Conservation (phyloP, 2,329 filamentous ascomycete species). For the Incumbomyces delicatus region DNA sequence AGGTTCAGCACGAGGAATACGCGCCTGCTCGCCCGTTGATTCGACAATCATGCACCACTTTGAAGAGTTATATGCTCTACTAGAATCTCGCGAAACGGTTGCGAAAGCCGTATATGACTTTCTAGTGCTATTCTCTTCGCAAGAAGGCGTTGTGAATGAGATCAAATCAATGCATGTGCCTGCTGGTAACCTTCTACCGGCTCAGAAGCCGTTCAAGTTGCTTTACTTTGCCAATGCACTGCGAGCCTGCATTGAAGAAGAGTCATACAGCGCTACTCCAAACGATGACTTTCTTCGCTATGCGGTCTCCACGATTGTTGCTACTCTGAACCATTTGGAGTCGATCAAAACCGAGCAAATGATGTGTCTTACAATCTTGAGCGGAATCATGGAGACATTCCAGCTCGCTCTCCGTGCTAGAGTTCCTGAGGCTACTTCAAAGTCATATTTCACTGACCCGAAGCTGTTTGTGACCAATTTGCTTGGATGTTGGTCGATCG, state of each 20-base stretch:
- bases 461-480: constrained; percentile 13
- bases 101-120: constrained; percentile 65
- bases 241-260: constrained; percentile 48
- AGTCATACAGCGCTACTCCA: constrained; percentile 29
- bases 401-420: constrained; percentile 47
- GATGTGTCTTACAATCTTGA: constrained; percentile 42
- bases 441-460: constrained; percentile 26
- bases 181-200: constrained; percentile 56
- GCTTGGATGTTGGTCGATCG: not conserved
- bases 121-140: constrained; percentile 58
- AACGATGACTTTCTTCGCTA: constrained; percentile 31
- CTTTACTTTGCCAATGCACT: constrained; percentile 64
- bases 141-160: constrained; percentile 50
- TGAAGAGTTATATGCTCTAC: constrained; percentile 68
- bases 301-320: constrained; percentile 46
- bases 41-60: constrained; percentile 73
- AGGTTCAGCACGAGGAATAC: constrained; percentile 36
- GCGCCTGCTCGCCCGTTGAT: constrained; percentile 50
- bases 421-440: constrained; percentile 20
- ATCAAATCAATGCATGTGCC: constrained; percentile 47
- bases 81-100: constrained; percentile 62
- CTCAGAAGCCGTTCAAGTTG: constrained; percentile 59
- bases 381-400: constrained; percentile 49
- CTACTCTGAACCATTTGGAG: constrained; percentile 50
- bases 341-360: constrained; percentile 39